Base-by-base conservation (phyloP, 306 rosid genomes). In the cucumber (Cucumis sativus) region DNA sequence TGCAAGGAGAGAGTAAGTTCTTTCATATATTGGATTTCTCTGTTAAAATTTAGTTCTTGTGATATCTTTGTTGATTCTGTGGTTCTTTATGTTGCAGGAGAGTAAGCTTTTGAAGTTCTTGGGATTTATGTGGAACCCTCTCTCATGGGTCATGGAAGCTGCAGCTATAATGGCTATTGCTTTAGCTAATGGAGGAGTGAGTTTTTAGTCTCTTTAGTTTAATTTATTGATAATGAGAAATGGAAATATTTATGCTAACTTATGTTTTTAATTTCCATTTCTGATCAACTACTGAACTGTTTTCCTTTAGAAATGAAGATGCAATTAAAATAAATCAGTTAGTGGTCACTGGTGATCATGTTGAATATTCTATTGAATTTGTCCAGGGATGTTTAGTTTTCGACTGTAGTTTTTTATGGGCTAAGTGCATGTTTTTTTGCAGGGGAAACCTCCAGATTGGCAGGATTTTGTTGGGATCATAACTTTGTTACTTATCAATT, bases 91-190 rank as follows among this genome's bases (percentile, higher is more conserved):
- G 81, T 59, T 54, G 25, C 91, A 91, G 97, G 97, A 91, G 77
- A 88, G 90, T 79, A 91, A 91, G 85, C 1, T 91, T 62, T 67
- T 91, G 78, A 91, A 91, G 90, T 91, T 91, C 78, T 69, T 91
- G 79, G 97, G 95, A 66, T 91, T 91, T 74, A 91, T 91, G 97
- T 91, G 97, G 97, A 91, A 91, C 80, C 97, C 97, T 88, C 88
- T 91, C 39, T 89, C 97, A 62, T 91, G 97, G 97, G 95, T 91
- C 79, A 91, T 91, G 97, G 97, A 91, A 91, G 90, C 93, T 83
- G 97, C 97, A 71, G 97, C 95, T 55, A 89, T 91, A 58, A 91
- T 91, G 95, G 95, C 97, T 54, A 90, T 92, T 84, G 93, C 92
- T 45, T 85, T 92, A n/a, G 97, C 97, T 74, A 92, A 92, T 79